phyloP scores from a whole-genome alignment of 306 rosid species.

The Lablab purpureus region DNA sequence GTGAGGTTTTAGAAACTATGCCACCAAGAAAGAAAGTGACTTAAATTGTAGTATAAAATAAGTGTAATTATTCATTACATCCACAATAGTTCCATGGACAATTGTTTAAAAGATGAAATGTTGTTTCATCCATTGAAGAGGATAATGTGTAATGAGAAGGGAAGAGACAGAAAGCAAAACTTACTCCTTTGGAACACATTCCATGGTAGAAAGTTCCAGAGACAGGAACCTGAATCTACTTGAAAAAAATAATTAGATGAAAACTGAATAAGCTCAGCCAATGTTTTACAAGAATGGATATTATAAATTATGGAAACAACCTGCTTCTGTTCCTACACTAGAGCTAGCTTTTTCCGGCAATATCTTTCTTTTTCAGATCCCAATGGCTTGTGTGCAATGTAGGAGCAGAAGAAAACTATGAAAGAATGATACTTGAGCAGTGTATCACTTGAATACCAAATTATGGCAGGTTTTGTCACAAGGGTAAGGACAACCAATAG shows the following conservation, averaged over 20 bases:
- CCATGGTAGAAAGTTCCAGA: conserved; percentile 34
- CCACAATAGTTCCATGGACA: background rate
- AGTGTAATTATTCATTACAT: background rate
- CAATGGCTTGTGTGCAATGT: conserved; percentile 2
- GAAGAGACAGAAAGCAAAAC: conserved; percentile 24
- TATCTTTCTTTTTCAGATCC: conserved; percentile 9
- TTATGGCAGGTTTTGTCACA: conserved; percentile 64
- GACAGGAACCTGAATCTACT: conserved; percentile 36
- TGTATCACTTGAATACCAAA: conserved; percentile 51
- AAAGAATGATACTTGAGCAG: conserved; percentile 41
- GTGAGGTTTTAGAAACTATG: background rate
- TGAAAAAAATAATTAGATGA: conserved; percentile 38
- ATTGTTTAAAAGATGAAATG: background rate
- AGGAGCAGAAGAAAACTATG: conserved; percentile 26
- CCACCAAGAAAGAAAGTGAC: background rate
- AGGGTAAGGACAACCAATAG: conserved; percentile 63
- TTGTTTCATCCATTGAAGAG: background rate
- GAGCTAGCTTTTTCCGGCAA: conserved; percentile 32
- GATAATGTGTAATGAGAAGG: conserved; percentile 10
- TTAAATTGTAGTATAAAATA: background rate
- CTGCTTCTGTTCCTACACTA: conserved; percentile 18
- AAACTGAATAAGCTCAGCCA: conserved; percentile 33
- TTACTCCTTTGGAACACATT: background rate
- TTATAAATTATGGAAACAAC: conserved; percentile 32
- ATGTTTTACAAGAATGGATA: conserved; percentile 44